Base-by-base conservation (phyloP, 805 yeast genomes). In the Suhomyces sp. region DNA sequence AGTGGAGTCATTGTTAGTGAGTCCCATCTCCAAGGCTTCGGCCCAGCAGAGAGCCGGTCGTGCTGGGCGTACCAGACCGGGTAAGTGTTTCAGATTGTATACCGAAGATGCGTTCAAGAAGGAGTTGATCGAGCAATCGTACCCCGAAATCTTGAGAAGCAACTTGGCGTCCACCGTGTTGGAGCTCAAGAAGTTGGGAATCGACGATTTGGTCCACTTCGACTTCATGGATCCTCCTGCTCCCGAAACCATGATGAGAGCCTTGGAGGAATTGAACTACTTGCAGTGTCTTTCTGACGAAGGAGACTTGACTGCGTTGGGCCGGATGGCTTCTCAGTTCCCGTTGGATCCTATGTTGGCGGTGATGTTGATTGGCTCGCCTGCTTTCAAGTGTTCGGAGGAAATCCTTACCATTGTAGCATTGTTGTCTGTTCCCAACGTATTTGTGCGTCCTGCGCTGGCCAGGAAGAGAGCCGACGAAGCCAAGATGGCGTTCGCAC, bases 201-300 rank as follows among this genome's bases (percentile, higher is more conserved):
- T 93, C 58, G 96, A 94, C 67, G 98, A 93, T 73, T 82, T 93
- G 64, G 99, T 94, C 40, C 98, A 93, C 72, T 93, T 93, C 66
- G 99, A 94, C 69, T 93, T 94, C 67, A 93, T 93, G 96, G 99
- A 93, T 67, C 98, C 99, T 6, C 99, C 99, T 12, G 98, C 98
- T 2, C 99, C 99, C 8, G 99, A 93, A 71, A 94, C 99, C 6
- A 94, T 93, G 99, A 94, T 94, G 99, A 82, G 99, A 68, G 98
- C 98, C 0, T 76, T 93, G 57, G 99, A 93, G 70, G 99, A 93
- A 70, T 79, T 93, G 64, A 92, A 94, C 67, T 94, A 90, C 67
- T 76, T 93, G 56, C 86, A 87, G 22, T 94, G 97, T 74, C 79
- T 93, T 50, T 89, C 90, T 60, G 97, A 94, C 67, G 93, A 90